These are phyloP conservation scores for Prunus campanulata DNA, from an alignment of 306 rosid species.

Conservation along the genomic window DNA sequence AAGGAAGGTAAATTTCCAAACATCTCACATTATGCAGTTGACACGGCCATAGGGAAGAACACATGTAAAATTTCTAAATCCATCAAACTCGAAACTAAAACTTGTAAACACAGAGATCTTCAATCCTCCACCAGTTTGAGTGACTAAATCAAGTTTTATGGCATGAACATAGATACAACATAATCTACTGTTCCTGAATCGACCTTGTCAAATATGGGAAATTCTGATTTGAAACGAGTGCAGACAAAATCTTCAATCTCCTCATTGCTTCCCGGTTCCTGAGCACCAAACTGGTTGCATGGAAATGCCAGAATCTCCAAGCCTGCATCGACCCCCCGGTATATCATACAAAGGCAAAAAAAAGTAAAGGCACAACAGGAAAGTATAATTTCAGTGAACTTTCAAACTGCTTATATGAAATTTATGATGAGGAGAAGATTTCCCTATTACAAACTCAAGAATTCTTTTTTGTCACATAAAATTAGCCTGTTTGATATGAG, in stretches of 20 bases:
- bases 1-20: neutral
- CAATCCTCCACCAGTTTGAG: neutral
- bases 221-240: constrained; percentile 81
- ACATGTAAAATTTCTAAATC: neutral
- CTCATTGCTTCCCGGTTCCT: constrained; percentile 86
- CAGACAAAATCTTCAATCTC: constrained; percentile 78
- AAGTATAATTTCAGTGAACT: neutral
- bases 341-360: neutral
- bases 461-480: neutral
- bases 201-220: constrained; percentile 87
- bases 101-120: neutral
- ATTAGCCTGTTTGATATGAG: neutral
- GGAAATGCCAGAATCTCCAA: constrained; percentile 86
- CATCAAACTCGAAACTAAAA: neutral
- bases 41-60: neutral
- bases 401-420: neutral
- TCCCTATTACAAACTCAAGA: too few species aligned
- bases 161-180: neutral
- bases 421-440: neutral
- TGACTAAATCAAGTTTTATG: neutral
- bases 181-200: neutral
- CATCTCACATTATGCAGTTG: constrained; percentile 4
- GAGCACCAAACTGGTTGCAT: constrained; percentile 78
- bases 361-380: neutral
- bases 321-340: constrained; percentile 38